A percentile compares a stretch with the other conserved stretches of the same genome.
Evolutionary conservation across 345 rosid genomes (phyloP).

Genomic region (Eucalyptus marginata): DNA sequence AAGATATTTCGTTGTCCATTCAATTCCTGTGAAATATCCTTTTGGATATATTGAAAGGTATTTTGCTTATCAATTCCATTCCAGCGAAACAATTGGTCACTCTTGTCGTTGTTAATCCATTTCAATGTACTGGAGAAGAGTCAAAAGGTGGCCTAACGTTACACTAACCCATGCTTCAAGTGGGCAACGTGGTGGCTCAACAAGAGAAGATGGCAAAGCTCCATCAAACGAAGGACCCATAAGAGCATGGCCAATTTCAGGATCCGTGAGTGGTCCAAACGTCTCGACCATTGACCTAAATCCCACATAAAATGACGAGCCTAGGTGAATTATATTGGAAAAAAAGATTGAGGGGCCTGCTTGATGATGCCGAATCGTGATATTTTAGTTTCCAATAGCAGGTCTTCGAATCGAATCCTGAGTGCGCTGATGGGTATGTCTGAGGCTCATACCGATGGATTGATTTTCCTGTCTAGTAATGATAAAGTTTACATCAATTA

Average conservation of each 20-base stretch:
- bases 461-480: background rate
- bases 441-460: background rate
- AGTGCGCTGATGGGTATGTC: background rate
- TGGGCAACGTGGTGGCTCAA: background rate
- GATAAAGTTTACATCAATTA: background rate
- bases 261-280: background rate
- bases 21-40: background rate
- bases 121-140: background rate
- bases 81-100: background rate
- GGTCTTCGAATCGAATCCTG: background rate
- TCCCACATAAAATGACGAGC: background rate
- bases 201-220: background rate
- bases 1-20: background rate
- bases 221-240: background rate
- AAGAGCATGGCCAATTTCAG: background rate
- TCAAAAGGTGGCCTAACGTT: background rate
- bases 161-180: background rate
- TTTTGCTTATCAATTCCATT: background rate
- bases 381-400: background rate
- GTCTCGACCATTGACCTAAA: background rate
- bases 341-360: background rate
- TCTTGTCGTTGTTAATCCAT: background rate
- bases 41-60: background rate
- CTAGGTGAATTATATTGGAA: background rate
- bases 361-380: background rate